These are phyloP conservation scores for Fusarium decemcellulare DNA, from an alignment of 2,329 filamentous ascomycete genomes.

Conservation along the genomic window DNA sequence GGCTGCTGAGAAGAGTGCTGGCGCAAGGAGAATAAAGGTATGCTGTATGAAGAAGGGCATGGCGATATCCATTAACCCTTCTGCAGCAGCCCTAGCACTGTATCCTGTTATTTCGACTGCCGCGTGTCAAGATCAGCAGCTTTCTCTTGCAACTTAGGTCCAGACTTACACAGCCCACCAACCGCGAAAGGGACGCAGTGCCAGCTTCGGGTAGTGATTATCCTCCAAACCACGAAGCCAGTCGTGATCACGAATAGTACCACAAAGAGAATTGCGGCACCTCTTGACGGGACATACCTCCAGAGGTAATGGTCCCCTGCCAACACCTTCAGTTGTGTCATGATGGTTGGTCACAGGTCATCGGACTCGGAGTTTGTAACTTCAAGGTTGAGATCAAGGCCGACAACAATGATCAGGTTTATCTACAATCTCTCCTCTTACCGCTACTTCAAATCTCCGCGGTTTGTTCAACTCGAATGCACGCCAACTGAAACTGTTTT, in stretches of 20 bases:
- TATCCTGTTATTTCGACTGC: conserved; percentile 57
- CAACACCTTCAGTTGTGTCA: neutral
- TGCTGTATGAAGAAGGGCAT: conserved; percentile 59
- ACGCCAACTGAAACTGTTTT: neutral
- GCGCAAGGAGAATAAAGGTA: conserved; percentile 60
- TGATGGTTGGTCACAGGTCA: neutral
- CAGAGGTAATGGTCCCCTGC: neutral
- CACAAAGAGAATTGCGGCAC: neutral
- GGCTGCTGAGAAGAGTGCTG: conserved; percentile 63
- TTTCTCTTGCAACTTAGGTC: neutral
- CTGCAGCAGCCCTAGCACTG: conserved; percentile 48
- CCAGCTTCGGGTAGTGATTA: neutral
- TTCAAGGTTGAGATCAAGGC: neutral
- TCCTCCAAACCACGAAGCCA: neutral
- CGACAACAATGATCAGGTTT: neutral
- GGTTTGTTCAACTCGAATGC: neutral
- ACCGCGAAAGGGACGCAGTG: conserved; percentile 61
- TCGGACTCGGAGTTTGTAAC: neutral
- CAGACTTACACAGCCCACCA: conserved; percentile 62
- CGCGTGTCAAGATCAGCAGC: neutral
- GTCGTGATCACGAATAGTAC: neutral
- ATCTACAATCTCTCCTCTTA: neutral
- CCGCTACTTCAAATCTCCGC: neutral
- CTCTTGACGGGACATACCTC: neutral
- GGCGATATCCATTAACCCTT: conserved; percentile 49